Evolutionary conservation across 176 grass and related monocot genomes (phyloP).

Genomic region (Carex littledalei): DNA sequence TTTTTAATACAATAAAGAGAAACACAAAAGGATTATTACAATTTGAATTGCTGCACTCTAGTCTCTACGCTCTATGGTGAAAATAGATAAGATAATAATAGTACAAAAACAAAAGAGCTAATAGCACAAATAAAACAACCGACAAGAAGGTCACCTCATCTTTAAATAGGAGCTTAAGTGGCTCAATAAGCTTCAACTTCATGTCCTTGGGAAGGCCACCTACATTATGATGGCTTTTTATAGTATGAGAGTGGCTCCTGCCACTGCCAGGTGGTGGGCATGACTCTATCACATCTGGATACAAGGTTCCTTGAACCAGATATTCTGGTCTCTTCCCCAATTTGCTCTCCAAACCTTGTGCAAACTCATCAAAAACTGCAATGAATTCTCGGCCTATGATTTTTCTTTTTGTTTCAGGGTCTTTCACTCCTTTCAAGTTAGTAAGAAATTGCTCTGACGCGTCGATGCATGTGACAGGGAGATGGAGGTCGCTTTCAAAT

Average conservation of each 20-base stretch:
- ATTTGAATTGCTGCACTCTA: background rate
- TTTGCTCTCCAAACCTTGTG: slow-evolving; percentile 46
- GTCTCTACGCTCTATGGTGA: background rate
- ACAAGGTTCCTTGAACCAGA: slow-evolving; percentile 85
- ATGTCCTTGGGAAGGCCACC: slow-evolving; percentile 77
- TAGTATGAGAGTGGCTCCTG: slow-evolving; percentile 75
- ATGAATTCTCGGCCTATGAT: slow-evolving; percentile 86
- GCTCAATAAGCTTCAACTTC: slow-evolving; percentile 83
- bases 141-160: slow-evolving; percentile 47
- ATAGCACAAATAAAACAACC: slow-evolving; percentile 10
- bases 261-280: slow-evolving; percentile 78
- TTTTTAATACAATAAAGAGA: background rate
- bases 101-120: background rate
- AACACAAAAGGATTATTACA: background rate
- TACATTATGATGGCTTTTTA: slow-evolving; percentile 94
- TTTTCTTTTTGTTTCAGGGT: slow-evolving; percentile 81
- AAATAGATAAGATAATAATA: background rate
- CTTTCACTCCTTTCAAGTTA: slow-evolving; percentile 60
- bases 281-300: slow-evolving; percentile 92
- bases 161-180: slow-evolving; percentile 84
- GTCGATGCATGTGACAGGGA: slow-evolving; percentile 71
- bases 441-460: slow-evolving; percentile 80
- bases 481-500: slow-evolving; percentile 68
- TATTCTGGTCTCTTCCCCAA: slow-evolving; percentile 53
- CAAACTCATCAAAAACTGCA: slow-evolving; percentile 80